Percentiles rank a stretch among this genome's conserved stretches.
These are phyloP conservation scores for Hyaloscypha hepaticicola DNA, from an alignment of 495 filamentous ascomycete genomes.

Conservation along the genomic window DNA sequence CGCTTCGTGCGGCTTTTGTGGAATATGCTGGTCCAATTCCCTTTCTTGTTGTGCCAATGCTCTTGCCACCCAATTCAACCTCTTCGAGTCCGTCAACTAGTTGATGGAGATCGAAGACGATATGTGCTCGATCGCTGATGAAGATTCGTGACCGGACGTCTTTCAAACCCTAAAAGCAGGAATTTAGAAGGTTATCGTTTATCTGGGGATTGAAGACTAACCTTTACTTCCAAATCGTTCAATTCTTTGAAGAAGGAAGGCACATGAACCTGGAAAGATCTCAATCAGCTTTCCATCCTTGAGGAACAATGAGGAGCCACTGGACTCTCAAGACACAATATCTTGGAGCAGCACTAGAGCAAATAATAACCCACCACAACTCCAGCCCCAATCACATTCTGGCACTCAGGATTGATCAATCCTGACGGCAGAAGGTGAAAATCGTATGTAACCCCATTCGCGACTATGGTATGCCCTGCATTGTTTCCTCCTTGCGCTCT, in stretches of 20 bases:
- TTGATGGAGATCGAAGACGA: conserved; percentile 83
- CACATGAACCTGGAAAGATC: conserved; percentile 75
- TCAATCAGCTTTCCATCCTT: conserved; percentile 62
- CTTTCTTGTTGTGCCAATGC: conserved; percentile 58
- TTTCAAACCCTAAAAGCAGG: conserved; percentile 37
- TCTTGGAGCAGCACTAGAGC: conserved; percentile 56
- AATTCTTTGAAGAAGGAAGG: conserved; percentile 88
- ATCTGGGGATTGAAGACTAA: conserved; percentile 62
- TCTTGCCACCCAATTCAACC: conserved; percentile 59
- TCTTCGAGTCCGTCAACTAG: conserved; percentile 83
- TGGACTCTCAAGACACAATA: conserved; percentile 75
- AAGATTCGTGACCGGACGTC: not conserved
- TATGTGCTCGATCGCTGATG: conserved; percentile 22
- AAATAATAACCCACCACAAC: conserved; percentile 32
- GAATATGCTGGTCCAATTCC: conserved; percentile 83
- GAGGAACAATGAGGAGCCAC: not conserved
- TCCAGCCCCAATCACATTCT: not conserved
- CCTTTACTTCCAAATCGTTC: conserved; percentile 62
- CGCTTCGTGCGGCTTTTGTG: conserved; percentile 75
- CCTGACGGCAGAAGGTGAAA: not conserved
- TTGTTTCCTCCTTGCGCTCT: conserved; percentile 60
- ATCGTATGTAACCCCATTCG: conserved; percentile 10
- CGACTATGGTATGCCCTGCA: conserved; percentile 39
- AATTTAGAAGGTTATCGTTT: conserved; percentile 75
- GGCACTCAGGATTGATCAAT: not conserved